Conservation (phyloP, 495 filamentous ascomycete species). For the Penicillium turbatum region DNA sequence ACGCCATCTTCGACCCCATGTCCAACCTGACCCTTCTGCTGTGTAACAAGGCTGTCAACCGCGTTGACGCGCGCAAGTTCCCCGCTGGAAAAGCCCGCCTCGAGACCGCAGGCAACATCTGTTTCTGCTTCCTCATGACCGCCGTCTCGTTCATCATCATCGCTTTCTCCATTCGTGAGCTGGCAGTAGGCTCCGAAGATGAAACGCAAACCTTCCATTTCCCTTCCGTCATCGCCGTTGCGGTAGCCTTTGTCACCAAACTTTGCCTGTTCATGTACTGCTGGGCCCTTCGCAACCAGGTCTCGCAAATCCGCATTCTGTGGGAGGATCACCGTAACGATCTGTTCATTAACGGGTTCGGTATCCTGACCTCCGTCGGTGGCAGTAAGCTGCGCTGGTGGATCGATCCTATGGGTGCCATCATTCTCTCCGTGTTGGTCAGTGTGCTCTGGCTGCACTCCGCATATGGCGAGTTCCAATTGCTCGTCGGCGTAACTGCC, state of each 20-base stretch:
- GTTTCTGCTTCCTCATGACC: slow-evolving; percentile 96
- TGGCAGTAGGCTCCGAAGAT: slow-evolving; percentile 44
- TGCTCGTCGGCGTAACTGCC: slow-evolving; percentile 85
- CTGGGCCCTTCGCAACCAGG: slow-evolving; percentile 81
- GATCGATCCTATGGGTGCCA: slow-evolving; percentile 91
- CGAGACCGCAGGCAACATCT: slow-evolving; percentile 94
- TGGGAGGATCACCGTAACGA: slow-evolving; percentile 93
- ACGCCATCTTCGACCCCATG: slow-evolving; percentile 91
- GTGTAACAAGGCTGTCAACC: slow-evolving; percentile 80
- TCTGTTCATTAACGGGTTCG: slow-evolving; percentile 84
- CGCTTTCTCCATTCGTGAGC: slow-evolving; percentile 72
- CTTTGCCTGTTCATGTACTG: slow-evolving; percentile 84
- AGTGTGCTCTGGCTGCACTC: slow-evolving; percentile 75
- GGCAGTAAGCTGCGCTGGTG: slow-evolving; percentile 88
- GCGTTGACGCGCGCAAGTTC: slow-evolving; percentile 84
- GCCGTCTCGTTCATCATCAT: slow-evolving; percentile 87
- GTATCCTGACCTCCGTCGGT: slow-evolving; percentile 82
- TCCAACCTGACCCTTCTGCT: slow-evolving; percentile 87
- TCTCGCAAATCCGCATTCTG: slow-evolving; percentile 85
- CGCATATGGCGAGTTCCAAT: slow-evolving; percentile 83
- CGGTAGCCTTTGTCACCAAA: slow-evolving; percentile 79
- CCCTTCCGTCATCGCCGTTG: slow-evolving; percentile 83
- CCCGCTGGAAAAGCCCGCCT: slow-evolving; percentile 92
- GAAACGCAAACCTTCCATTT: slow-evolving; percentile 65
- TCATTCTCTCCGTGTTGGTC: slow-evolving; percentile 74